Evolutionary conservation across 805 yeast genomes (phyloP).

Genomic region (Yamadazyma endophytica): DNA sequence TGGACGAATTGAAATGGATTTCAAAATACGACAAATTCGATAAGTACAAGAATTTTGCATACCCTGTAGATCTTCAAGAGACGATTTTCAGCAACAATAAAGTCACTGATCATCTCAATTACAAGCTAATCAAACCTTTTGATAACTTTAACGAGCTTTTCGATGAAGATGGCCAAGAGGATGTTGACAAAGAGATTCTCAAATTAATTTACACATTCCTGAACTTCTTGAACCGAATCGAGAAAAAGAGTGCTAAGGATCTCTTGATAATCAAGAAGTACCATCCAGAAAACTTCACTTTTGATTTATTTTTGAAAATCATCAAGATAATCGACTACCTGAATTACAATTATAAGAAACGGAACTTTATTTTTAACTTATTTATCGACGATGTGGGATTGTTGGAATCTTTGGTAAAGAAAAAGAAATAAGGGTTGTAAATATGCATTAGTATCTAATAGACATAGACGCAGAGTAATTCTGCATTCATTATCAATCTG

Average conservation of each 20-base stretch:
- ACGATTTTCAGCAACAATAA: conserved; percentile 15
- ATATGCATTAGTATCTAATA: too few relatives aligned
- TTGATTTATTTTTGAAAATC: conserved; percentile 50
- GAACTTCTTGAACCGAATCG: conserved; percentile 34
- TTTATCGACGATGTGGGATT: conserved; percentile 43
- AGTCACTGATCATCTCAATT: conserved; percentile 26
- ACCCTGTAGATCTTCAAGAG: conserved; percentile 16
- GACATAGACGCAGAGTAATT: too few relatives aligned
- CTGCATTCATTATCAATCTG: too few relatives aligned
- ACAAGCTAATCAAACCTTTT: too few relatives aligned
- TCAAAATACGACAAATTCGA: conserved; percentile 16
- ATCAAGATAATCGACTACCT: conserved; percentile 49
- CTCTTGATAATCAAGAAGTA: conserved; percentile 50
- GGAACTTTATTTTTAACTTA: conserved; percentile 64
- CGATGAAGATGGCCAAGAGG: conserved; percentile 8
- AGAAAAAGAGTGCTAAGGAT: conserved; percentile 54
- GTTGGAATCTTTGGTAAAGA: conserved; percentile 9
- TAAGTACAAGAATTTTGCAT: conserved; percentile 15
- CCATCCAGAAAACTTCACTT: conserved; percentile 51
- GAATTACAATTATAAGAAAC: conserved; percentile 57
- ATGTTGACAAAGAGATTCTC: conserved; percentile 18
- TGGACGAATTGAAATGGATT: conserved; percentile 78
- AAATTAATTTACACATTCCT: conserved; percentile 49
- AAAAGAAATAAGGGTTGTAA: too few relatives aligned
- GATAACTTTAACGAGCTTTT: conserved; percentile 5